These are phyloP conservation scores for Solanum sitiens DNA, from an alignment of 257 asterid species.

Conservation along the genomic window DNA sequence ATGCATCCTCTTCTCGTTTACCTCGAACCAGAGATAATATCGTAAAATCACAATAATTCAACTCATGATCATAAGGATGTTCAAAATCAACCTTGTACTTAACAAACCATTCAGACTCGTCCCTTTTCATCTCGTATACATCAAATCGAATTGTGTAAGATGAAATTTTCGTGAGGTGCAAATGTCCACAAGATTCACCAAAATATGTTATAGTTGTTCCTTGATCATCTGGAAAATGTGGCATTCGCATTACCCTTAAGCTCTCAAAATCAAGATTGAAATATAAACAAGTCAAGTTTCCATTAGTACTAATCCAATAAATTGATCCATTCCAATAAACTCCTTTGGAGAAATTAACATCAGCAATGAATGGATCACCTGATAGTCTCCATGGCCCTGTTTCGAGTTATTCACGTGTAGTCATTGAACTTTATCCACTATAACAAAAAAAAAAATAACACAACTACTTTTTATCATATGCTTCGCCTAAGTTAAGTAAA, in stretches of 20 bases:
- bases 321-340: constrained; percentile 25
- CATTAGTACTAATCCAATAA: constrained; percentile 10
- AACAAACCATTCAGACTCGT: constrained; percentile 20
- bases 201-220: neutral
- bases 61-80: neutral
- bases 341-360: neutral
- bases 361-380: neutral
- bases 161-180: neutral
- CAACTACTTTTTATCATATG: no score
- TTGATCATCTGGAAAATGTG: neutral
- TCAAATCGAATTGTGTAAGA: neutral
- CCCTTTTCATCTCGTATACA: constrained; percentile 19
- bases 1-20: constrained; percentile 7
- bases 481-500: no score
- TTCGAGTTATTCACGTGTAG: neutral
- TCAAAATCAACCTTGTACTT: constrained; percentile 24
- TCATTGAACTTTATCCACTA: neutral
- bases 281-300: neutral
- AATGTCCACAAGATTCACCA: constrained; percentile 18
- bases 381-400: neutral
- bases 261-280: constrained; percentile 12
- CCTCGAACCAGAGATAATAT: constrained; percentile 10
- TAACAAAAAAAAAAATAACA: no score
- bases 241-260: constrained; percentile 1
- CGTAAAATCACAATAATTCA: neutral